A percentile compares a stretch with the other conserved stretches of the same genome.
Evolutionary conservation across 2,329 filamentous ascomycete species (phyloP).

Genomic region (Verticillium dahliae): DNA sequence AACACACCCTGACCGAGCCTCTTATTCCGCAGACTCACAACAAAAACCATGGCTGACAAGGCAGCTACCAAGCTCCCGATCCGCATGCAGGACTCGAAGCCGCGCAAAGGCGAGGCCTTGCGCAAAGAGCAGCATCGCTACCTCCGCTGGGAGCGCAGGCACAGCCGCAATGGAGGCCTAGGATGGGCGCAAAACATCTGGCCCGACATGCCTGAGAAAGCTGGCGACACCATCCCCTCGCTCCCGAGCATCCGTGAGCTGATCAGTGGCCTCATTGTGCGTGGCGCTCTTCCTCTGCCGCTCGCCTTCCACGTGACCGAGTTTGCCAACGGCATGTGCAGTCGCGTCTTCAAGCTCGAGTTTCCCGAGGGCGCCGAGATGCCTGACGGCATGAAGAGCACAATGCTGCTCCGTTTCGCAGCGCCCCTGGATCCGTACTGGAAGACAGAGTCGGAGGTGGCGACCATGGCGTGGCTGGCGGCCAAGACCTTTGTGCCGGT

Average conservation of each 20-base stretch:
- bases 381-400: background rate
- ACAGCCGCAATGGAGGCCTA: background rate
- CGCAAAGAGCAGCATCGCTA: background rate
- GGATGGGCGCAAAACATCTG: background rate
- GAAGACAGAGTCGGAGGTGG: conserved; percentile 10
- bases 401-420: conserved; percentile 4
- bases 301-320: background rate
- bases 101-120: background rate
- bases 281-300: background rate
- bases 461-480: conserved; percentile 6
- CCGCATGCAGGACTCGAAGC: background rate
- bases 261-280: background rate
- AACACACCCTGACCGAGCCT: background rate
- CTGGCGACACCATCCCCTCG: background rate
- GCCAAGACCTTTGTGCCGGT: conserved; percentile 1
- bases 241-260: background rate
- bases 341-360: background rate
- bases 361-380: background rate
- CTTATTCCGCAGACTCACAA: background rate
- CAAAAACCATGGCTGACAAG: background rate
- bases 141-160: background rate
- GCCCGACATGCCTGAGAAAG: background rate
- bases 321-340: background rate
- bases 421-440: conserved; percentile 7
- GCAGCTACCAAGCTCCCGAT: background rate